Evolutionary conservation across 2,329 filamentous ascomycete genomes (phyloP), one percentile per base, ranked within the genome.

Genomic region (Colletotrichum melonis): DNA sequence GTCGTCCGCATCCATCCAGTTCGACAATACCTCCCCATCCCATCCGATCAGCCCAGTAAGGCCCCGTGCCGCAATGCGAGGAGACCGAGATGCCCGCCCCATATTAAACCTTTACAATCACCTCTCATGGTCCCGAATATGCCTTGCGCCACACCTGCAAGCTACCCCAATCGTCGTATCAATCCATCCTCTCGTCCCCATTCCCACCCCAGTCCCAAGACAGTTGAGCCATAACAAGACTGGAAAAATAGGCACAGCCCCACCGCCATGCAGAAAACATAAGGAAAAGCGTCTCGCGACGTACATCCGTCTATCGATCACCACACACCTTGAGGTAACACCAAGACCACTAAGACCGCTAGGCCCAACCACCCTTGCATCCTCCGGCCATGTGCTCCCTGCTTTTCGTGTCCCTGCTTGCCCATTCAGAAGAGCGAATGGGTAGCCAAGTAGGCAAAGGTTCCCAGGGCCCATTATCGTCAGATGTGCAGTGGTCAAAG

Each of bases 81-180:
- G 54, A 55, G 54, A 59, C 54, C 64, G 56, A 67, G 35, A 58
- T 38, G 46, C 57, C 55, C 38, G 54, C n/a, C 64, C 55, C 64
- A 58, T 56, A 49, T 35, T 56, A 26, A 26, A 26, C 52, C 64
- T 26, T 35, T 49, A 68, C 52, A 72, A 68, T 42, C 49, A 38
- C 66, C 54, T 69, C 58, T 63, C 64, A 52, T 38, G 35, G 52
- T 71, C 52, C 28, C 42, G 55, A 69, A 69, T 69, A 69, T 69
- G 70, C 66, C 70, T 72, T 72, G 70, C 70, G 70, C 70, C 70
- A 72, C 70, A 72, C 35, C 54, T 72, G 69, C 69, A 72, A 64
- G 65, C 38, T 69, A 54, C 66, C 42, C 54, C 59, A 65, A 57
- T 57, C 52, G 52, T 59, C 65, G 30, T 69, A 69, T 69, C 65